Percentiles rank a stretch among this genome's conserved stretches.
Conservation (phyloP, 225 moss, liverwort and hornwort genomes). For the Pseudisothecium myosuroides region DNA sequence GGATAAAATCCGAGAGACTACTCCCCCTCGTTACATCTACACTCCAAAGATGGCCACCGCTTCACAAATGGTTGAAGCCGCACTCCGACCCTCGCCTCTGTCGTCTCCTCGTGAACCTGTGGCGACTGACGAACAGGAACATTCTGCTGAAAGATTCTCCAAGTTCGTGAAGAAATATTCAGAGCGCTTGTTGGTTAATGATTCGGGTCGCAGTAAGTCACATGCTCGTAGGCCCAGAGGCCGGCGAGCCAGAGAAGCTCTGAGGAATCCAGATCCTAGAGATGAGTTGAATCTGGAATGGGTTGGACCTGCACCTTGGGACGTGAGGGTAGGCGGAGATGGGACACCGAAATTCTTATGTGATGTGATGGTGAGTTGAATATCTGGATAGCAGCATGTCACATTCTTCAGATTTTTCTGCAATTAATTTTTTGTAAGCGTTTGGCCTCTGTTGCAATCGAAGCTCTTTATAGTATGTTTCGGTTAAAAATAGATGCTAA, state of each 20-base stretch:
- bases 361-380: slow-evolving; percentile 83
- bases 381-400: background rate
- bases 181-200: slow-evolving; percentile 59
- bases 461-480: background rate
- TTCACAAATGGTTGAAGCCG: slow-evolving; percentile 66
- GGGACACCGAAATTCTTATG: slow-evolving; percentile 88
- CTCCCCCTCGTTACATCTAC: slow-evolving; percentile 17
- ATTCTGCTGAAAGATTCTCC: slow-evolving; percentile 2
- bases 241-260: slow-evolving; percentile 47
- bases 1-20: slow-evolving; percentile 3
- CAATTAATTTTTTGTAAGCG: background rate
- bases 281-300: slow-evolving; percentile 47
- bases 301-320: slow-evolving; percentile 93
- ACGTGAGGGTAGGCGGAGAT: slow-evolving; percentile 60
- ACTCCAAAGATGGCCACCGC: slow-evolving; percentile 46
- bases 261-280: slow-evolving; percentile 34
- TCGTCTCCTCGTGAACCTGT: slow-evolving; percentile 10
- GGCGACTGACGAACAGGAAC: background rate
- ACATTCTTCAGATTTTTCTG: background rate
- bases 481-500: background rate
- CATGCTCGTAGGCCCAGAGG: slow-evolving; percentile 60
- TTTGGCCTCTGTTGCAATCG: background rate
- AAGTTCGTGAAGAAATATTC: slow-evolving; percentile 67
- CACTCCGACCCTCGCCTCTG: slow-evolving; percentile 21
- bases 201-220: slow-evolving; percentile 32